Evolutionary conservation across 2,329 filamentous ascomycete species (phyloP).

Genomic region (Microcyclosporella mali): DNA sequence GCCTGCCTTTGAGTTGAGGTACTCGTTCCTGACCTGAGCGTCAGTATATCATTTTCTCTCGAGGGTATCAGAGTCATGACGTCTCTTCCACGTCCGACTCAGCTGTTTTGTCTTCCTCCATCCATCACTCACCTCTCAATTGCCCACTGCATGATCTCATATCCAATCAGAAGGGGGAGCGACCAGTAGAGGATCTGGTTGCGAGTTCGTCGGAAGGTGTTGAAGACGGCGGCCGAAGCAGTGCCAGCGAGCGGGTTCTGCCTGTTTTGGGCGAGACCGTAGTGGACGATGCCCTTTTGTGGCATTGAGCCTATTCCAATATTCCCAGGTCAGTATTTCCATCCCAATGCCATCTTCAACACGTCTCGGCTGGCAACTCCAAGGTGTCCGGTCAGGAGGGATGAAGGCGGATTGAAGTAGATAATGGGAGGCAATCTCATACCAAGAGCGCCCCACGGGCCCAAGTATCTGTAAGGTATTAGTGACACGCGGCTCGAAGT

Average conservation of each 20-base stretch:
- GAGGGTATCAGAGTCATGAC: too few species aligned
- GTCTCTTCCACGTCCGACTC: too few species aligned
- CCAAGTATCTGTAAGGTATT: constrained; percentile 55
- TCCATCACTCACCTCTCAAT: constrained; percentile 65
- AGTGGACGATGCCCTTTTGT: constrained; percentile 60
- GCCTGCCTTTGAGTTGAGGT: constrained; percentile 72
- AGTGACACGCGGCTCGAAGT: background rate
- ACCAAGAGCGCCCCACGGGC: constrained; percentile 70
- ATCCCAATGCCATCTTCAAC: background rate
- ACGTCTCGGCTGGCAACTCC: background rate
- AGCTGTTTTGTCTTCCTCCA: constrained; percentile 6
- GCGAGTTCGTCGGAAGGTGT: constrained; percentile 81
- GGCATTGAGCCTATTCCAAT: constrained; percentile 38
- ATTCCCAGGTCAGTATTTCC: too few species aligned
- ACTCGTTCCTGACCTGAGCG: constrained; percentile 58
- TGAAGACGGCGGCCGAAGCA: constrained; percentile 81
- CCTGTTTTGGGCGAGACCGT: constrained; percentile 77
- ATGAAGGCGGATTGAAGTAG: background rate
- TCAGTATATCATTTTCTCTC: constrained; percentile 6
- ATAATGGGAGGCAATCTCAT: constrained; percentile 34
- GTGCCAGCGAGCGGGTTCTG: constrained; percentile 80
- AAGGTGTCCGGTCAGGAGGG: background rate
- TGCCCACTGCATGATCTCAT: constrained; percentile 85
- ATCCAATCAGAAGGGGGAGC: constrained; percentile 70
- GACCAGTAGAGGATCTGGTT: constrained; percentile 83